Percentiles rank a stretch among this genome's conserved stretches.
Conservation (phyloP, 371 early-diverging fungal genomes). For the Apophysomyces variabilis region DNA sequence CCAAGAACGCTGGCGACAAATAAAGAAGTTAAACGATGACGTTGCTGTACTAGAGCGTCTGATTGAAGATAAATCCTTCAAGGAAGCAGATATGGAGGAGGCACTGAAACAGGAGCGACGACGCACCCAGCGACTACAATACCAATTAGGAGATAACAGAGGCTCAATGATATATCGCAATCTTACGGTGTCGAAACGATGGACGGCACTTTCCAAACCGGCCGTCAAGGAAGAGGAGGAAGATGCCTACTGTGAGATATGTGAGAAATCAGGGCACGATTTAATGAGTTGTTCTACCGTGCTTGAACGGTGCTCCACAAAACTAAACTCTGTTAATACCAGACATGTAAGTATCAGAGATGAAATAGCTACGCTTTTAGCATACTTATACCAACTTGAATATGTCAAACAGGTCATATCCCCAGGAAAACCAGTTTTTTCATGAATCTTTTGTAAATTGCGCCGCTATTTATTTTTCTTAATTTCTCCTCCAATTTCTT, state of each 20-base stretch:
- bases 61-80: slow-evolving; percentile 71
- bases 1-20: slow-evolving; percentile 52
- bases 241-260: slow-evolving; percentile 58
- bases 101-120: slow-evolving; percentile 45
- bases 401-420: not conserved
- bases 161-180: slow-evolving; percentile 11
- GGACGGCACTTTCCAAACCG: slow-evolving; percentile 5
- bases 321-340: not conserved
- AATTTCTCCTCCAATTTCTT: not conserved
- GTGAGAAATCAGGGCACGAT: slow-evolving; percentile 62
- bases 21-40: slow-evolving; percentile 59
- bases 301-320: slow-evolving; percentile 2
- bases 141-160: slow-evolving; percentile 45
- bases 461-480: not conserved
- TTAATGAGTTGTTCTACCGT: slow-evolving; percentile 35
- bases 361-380: no score
- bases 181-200: not conserved
- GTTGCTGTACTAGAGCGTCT: slow-evolving; percentile 61
- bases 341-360: not conserved
- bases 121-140: slow-evolving; percentile 44
- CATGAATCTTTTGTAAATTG: slow-evolving; percentile 4
- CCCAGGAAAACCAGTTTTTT: not conserved
- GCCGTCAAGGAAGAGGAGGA: slow-evolving; percentile 9
- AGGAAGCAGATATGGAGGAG: slow-evolving; percentile 66
- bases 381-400: not conserved